phyloP scores from a whole-genome alignment of 257 asterid genomes.

The Misopates orontium region DNA sequence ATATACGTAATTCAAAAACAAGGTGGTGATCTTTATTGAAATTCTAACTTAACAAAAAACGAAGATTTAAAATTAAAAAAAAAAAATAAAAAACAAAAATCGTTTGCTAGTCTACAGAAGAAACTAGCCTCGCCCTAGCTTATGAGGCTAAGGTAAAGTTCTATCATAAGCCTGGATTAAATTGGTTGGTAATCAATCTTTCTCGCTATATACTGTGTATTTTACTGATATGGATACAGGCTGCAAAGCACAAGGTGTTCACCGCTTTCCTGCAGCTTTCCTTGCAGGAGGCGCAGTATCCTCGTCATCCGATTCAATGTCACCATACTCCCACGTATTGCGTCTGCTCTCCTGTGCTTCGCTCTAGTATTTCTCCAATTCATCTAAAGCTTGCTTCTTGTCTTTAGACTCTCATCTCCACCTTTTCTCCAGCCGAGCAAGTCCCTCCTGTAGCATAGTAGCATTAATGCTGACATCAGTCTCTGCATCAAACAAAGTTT shows the following conservation, averaged over 20 bases:
- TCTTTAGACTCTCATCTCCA: conserved; percentile 70
- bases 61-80: background rate
- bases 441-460: conserved; percentile 88
- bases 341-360: conserved; percentile 71
- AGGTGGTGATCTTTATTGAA: no score
- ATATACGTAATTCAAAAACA: background rate
- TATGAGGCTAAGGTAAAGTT: background rate
- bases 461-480: conserved; percentile 75
- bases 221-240: conserved; percentile 36
- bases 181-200: background rate
- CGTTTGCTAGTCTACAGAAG: no score
- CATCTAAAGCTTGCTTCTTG: conserved; percentile 59
- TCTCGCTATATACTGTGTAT: background rate
- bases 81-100: no score
- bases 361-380: conserved; percentile 66
- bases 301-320: conserved; percentile 89
- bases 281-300: conserved; percentile 61
- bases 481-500: conserved; percentile 68
- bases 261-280: conserved; percentile 84
- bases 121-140: no score
- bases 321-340: conserved; percentile 98
- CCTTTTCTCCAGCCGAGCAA: conserved; percentile 90
- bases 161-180: no score
- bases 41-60: no score
- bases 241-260: conserved; percentile 31